Percentiles rank a stretch among this genome's conserved stretches.
Conservation (phyloP, 331 rosid genomes). For the Pyrus hybrid region DNA sequence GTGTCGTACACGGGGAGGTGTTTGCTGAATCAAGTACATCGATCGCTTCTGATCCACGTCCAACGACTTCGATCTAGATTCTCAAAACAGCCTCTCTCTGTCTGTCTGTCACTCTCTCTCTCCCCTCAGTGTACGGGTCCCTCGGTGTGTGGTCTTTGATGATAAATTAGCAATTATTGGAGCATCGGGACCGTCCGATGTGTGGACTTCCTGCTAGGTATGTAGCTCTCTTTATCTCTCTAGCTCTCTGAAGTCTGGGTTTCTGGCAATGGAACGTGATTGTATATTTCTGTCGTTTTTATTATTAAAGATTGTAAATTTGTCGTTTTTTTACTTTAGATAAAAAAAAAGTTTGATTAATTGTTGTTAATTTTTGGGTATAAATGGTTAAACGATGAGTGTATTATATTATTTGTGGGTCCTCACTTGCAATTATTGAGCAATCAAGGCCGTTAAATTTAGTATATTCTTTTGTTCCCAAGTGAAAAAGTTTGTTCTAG, state of each 20-base stretch:
- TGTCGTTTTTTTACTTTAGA: neutral
- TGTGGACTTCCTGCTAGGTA: conserved; percentile 5
- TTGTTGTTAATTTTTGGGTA: neutral
- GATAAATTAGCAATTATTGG: conserved; percentile 14
- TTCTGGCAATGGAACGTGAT: neutral
- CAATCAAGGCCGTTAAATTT: conserved; percentile 8
- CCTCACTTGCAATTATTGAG: conserved; percentile 10
- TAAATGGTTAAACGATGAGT: neutral
- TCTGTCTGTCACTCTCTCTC: no score
- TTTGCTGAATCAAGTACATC: neutral
- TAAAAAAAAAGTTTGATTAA: neutral
- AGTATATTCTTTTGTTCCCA: neutral
- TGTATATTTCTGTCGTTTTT: neutral
- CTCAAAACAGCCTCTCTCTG: neutral
- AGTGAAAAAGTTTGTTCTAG: neutral
- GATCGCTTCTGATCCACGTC: neutral
- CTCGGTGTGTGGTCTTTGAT: conserved; percentile 10
- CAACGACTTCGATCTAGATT: neutral
- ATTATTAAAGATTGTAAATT: neutral
- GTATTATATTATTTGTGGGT: neutral
- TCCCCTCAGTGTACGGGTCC: conserved; percentile 7
- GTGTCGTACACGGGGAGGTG: neutral
- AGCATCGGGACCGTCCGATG: conserved; percentile 23
- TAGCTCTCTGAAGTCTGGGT: neutral
- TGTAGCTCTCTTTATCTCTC: neutral